Conservation (phyloP, 2,329 filamentous ascomycete genomes). For the Fusarium sp. region DNA sequence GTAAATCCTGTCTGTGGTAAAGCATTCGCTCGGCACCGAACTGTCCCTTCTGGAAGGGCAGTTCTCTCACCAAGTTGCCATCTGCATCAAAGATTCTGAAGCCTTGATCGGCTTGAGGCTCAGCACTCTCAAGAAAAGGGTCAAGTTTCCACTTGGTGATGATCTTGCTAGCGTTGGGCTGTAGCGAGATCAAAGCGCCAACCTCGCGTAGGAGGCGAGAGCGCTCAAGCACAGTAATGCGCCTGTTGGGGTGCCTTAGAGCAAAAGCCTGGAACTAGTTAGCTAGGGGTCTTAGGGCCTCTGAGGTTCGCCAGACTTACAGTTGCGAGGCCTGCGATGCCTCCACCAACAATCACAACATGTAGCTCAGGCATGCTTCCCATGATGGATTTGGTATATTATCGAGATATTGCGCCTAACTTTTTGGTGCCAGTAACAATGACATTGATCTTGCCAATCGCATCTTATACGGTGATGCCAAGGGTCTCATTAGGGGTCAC, state of each 20-base stretch:
- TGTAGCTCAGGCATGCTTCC: constrained; percentile 33
- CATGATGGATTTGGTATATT: constrained; percentile 11
- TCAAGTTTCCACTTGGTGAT: constrained; percentile 29
- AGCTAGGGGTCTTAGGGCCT: not conserved
- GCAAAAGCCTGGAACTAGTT: constrained; percentile 15
- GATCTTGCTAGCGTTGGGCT: constrained; percentile 37
- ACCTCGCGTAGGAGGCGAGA: constrained; percentile 36
- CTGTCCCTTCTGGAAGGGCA: constrained; percentile 22
- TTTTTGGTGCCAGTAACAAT: not conserved
- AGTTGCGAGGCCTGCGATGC: constrained; percentile 31
- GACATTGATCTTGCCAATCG: not conserved
- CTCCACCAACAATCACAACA: constrained; percentile 34
- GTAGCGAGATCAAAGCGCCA: constrained; percentile 31
- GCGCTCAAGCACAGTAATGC: constrained; percentile 35
- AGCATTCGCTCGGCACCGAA: constrained; percentile 35
- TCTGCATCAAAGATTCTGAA: constrained; percentile 34
- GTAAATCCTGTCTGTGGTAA: constrained; percentile 35
- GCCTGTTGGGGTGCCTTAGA: constrained; percentile 18
- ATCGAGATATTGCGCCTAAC: not conserved
- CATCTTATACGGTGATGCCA: constrained; percentile 16
- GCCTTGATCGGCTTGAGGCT: constrained; percentile 28
- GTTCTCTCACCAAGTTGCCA: constrained; percentile 26
- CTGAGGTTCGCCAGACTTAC: not conserved
- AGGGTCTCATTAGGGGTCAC: not conserved
- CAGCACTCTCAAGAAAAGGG: constrained; percentile 18